Conservation (phyloP, 2,329 filamentous ascomycete genomes). For the Zymoseptoria pseudotritici region DNA sequence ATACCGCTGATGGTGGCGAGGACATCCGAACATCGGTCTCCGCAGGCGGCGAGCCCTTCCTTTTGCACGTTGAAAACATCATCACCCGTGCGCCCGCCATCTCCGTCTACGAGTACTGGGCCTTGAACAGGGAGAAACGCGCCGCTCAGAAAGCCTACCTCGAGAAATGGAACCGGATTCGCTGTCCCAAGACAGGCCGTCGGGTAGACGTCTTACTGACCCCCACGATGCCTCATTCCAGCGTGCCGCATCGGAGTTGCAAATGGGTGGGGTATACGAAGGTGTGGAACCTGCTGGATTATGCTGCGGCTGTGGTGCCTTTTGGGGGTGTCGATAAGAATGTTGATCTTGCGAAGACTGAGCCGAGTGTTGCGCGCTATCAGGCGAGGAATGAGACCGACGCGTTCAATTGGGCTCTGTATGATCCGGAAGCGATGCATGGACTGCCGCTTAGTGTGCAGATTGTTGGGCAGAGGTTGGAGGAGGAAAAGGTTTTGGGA, state of each 20-base stretch:
- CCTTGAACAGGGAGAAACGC: slow-evolving; percentile 53
- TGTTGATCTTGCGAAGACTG: slow-evolving; percentile 19
- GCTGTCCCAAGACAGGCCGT: slow-evolving; percentile 34
- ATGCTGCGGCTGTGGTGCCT: slow-evolving; percentile 51
- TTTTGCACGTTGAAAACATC: slow-evolving; percentile 52
- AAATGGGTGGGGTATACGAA: slow-evolving; percentile 28
- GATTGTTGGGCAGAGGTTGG: slow-evolving; percentile 65
- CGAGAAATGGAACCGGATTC: slow-evolving; percentile 49
- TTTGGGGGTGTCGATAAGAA: slow-evolving; percentile 41
- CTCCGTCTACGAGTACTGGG: slow-evolving; percentile 60
- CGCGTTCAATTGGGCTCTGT: slow-evolving; percentile 49
- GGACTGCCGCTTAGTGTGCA: slow-evolving; percentile 77
- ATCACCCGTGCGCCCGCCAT: slow-evolving; percentile 48
- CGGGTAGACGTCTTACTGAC: slow-evolving; percentile 50
- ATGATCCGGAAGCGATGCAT: slow-evolving; percentile 74
- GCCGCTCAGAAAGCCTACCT: slow-evolving; percentile 49
- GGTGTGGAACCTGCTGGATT: slow-evolving; percentile 41
- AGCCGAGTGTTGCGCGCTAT: slow-evolving; percentile 34
- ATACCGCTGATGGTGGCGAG: slow-evolving; percentile 56
- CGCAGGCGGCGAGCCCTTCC: slow-evolving; percentile 51
- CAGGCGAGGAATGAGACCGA: slow-evolving; percentile 45
- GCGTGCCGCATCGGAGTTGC: slow-evolving; percentile 39
- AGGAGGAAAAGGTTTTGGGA: slow-evolving; percentile 77
- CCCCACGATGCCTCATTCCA: slow-evolving; percentile 55
- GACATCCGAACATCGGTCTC: slow-evolving; percentile 51